These are phyloP conservation scores for Paramarasmius palmivorus DNA, from an alignment of 1,284 basidiomycete species.

Conservation along the genomic window DNA sequence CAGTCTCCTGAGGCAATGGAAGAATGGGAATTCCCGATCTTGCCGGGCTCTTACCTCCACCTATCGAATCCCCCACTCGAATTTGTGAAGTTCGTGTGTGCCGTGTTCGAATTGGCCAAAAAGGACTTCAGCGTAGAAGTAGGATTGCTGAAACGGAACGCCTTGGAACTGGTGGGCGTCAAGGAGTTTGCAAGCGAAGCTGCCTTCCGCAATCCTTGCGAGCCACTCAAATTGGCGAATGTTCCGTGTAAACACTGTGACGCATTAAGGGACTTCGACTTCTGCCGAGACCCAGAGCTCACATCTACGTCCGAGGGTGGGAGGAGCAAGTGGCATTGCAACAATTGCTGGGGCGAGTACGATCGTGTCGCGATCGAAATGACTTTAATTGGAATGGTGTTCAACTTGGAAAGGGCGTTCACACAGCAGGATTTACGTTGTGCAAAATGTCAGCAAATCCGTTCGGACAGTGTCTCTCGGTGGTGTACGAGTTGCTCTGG, in stretches of 20 bases:
- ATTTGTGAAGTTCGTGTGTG: constrained; percentile 88
- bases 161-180: constrained; percentile 87
- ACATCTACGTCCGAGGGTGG: constrained; percentile 55
- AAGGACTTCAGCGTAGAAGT: constrained; percentile 81
- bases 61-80: constrained; percentile 84
- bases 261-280: constrained; percentile 87
- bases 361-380: constrained; percentile 87
- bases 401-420: constrained; percentile 72
- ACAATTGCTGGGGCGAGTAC: constrained; percentile 82
- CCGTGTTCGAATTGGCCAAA: constrained; percentile 76
- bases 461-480: constrained; percentile 82
- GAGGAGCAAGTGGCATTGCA: constrained; percentile 64
- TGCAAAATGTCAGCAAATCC: constrained; percentile 85
- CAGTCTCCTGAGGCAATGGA: constrained; percentile 54
- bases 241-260: constrained; percentile 94
- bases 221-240: constrained; percentile 84
- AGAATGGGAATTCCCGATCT: constrained; percentile 79
- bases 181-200: constrained; percentile 88
- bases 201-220: constrained; percentile 89
- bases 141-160: constrained; percentile 85
- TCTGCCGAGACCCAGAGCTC: constrained; percentile 91
- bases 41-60: constrained; percentile 84
- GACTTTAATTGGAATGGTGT: constrained; percentile 78
- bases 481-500: constrained; percentile 87
- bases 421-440: constrained; percentile 91